A percentile compares a stretch with the other conserved stretches of the same genome.
Conservation (phyloP, 2,329 filamentous ascomycete genomes). For the Hansfordia pulvinata region DNA sequence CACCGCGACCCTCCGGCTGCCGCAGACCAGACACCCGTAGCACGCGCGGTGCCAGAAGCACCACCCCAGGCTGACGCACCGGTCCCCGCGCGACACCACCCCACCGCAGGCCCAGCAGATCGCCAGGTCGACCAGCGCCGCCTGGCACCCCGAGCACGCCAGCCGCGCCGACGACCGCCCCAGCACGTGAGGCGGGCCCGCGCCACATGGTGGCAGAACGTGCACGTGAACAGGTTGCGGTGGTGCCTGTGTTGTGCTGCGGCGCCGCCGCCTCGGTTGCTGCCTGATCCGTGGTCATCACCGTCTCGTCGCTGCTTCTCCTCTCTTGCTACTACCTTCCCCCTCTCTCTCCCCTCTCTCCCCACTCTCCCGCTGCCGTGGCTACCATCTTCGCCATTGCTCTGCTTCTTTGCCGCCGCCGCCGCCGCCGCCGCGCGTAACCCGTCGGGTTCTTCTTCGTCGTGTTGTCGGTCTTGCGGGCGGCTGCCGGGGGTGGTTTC, state of each 20-base stretch:
- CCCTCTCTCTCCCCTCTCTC: too few relatives aligned
- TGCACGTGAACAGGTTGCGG: constrained; percentile 32
- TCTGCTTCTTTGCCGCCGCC: too few relatives aligned
- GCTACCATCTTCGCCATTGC: too few relatives aligned
- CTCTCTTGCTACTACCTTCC: too few relatives aligned
- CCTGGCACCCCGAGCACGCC: constrained; percentile 32
- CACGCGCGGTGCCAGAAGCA: constrained; percentile 45
- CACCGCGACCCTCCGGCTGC: constrained; percentile 22
- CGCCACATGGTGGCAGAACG: constrained; percentile 36
- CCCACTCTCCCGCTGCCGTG: too few relatives aligned
- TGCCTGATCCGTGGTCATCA: too few relatives aligned
- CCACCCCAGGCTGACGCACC: constrained; percentile 45
- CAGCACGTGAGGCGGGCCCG: constrained; percentile 23
- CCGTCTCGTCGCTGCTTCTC: too few relatives aligned
- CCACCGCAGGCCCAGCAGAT: constrained; percentile 46
- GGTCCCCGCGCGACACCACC: constrained; percentile 35
- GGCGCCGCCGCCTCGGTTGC: too few relatives aligned
- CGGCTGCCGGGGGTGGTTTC: too few relatives aligned
- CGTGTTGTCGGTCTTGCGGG: too few relatives aligned
- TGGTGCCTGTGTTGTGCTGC: constrained; percentile 1
- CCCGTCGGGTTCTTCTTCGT: too few relatives aligned
- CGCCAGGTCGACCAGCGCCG: constrained; percentile 34
- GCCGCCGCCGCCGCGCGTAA: too few relatives aligned
- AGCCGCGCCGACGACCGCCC: constrained; percentile 30
- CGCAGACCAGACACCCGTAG: constrained; percentile 41